Evolutionary conservation across 148 eudicot genomes (phyloP).

Genomic region (Chenopodium album): DNA sequence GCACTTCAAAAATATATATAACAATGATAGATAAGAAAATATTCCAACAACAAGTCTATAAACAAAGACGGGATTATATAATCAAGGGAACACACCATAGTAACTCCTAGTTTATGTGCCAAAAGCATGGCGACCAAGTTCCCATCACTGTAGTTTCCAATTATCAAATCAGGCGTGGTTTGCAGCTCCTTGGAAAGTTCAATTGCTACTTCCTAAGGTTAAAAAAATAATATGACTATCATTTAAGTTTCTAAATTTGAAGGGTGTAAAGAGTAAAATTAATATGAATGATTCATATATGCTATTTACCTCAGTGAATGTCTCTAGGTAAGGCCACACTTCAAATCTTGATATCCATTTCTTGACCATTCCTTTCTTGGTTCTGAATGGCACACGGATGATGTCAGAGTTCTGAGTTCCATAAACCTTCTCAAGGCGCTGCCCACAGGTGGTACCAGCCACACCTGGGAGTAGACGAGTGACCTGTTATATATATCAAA

Average conservation of each 20-base stretch:
- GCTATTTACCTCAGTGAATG: constrained; percentile 71
- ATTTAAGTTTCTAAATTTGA: background rate
- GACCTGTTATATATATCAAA: constrained; percentile 21
- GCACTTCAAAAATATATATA: constrained; percentile 71
- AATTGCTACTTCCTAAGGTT: constrained; percentile 71
- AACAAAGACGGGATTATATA: background rate
- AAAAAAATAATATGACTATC: background rate
- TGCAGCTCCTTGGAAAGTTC: constrained; percentile 74
- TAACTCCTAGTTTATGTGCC: constrained; percentile 62
- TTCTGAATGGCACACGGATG: constrained; percentile 93
- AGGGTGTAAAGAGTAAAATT: background rate
- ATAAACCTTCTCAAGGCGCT: constrained; percentile 84
- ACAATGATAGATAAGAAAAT: constrained; percentile 23
- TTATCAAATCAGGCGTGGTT: constrained; percentile 83
- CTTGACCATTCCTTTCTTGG: constrained; percentile 82
- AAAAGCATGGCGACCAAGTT: constrained; percentile 68
- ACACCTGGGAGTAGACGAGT: constrained; percentile 91
- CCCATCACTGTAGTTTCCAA: constrained; percentile 86
- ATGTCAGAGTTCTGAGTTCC: constrained; percentile 86
- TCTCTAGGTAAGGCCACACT: constrained; percentile 98
- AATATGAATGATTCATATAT: constrained; percentile 29
- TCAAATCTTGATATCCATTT: constrained; percentile 96
- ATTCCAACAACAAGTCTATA: constrained; percentile 44
- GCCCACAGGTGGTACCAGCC: constrained; percentile 88
- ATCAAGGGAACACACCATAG: constrained; percentile 38